Conservation (phyloP, 2,329 filamentous ascomycete species). For the Colletotrichum cordylinicola region DNA sequence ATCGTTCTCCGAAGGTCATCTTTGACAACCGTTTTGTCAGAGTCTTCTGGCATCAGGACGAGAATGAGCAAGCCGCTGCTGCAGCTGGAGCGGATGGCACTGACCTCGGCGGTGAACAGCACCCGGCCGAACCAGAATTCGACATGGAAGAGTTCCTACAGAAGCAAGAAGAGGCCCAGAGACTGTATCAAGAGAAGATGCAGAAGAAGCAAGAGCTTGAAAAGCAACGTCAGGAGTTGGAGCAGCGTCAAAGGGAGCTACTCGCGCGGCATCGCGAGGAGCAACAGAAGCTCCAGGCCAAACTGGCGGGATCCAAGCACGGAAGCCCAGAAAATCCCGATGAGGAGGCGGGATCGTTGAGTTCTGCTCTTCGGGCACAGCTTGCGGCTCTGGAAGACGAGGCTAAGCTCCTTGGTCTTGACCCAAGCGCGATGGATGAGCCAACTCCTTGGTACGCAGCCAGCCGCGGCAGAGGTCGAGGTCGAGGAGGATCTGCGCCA, state of each 20-base stretch:
- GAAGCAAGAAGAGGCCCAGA: slow-evolving; percentile 76
- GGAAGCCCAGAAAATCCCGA: slow-evolving; percentile 29
- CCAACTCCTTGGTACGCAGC: slow-evolving; percentile 32
- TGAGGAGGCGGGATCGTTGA: slow-evolving; percentile 30
- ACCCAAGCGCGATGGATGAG: slow-evolving; percentile 58
- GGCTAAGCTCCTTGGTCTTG: slow-evolving; percentile 72
- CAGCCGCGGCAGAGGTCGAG: slow-evolving; percentile 44
- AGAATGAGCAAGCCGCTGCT: slow-evolving; percentile 40
- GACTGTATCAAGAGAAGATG: slow-evolving; percentile 68
- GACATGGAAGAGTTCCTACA: slow-evolving; percentile 73
- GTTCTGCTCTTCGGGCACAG: slow-evolving; percentile 72
- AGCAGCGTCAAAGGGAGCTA: slow-evolving; percentile 67
- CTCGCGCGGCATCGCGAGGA: slow-evolving; percentile 70
- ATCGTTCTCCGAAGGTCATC: slow-evolving; percentile 78
- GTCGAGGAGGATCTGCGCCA: slow-evolving; percentile 41
- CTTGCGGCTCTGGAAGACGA: slow-evolving; percentile 77
- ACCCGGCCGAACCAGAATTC: slow-evolving; percentile 55
- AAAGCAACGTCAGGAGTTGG: slow-evolving; percentile 66
- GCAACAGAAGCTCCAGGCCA: slow-evolving; percentile 65
- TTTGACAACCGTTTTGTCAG: slow-evolving; percentile 89
- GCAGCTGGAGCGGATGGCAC: slow-evolving; percentile 27
- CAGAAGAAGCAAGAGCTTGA: slow-evolving; percentile 69
- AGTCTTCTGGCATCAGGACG: slow-evolving; percentile 76
- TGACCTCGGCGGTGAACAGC: neutral
- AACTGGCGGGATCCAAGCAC: slow-evolving; percentile 60